A percentile compares a stretch with the other conserved stretches of the same genome.
These are phyloP conservation scores for Epichloe aotearoae DNA, from an alignment of 2,329 filamentous ascomycete genomes.

Conservation along the genomic window DNA sequence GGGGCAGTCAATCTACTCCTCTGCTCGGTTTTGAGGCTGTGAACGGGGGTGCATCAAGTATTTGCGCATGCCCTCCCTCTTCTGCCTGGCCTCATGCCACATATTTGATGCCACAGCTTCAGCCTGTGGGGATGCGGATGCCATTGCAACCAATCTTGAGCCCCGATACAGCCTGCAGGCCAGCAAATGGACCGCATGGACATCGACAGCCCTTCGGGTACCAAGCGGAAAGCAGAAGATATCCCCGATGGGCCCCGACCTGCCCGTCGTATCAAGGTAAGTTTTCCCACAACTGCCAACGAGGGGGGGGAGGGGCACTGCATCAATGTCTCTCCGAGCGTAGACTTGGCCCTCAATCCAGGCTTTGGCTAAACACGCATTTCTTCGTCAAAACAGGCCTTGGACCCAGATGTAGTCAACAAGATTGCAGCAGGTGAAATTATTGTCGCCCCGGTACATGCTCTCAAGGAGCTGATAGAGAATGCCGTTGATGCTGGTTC, in stretches of 20 bases:
- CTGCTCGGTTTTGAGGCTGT: no score
- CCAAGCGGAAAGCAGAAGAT: slow-evolving; percentile 36
- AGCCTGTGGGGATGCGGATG: neutral
- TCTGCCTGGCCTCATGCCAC: neutral
- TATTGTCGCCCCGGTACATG: slow-evolving; percentile 92
- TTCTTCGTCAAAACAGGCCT: slow-evolving; percentile 38
- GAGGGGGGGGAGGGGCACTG: no score
- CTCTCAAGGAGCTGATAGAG: slow-evolving; percentile 90
- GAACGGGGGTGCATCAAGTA: neutral
- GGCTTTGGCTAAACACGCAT: neutral
- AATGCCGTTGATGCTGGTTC: slow-evolving; percentile 97
- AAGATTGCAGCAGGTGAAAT: slow-evolving; percentile 98
- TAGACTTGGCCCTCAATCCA: neutral
- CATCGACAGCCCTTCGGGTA: slow-evolving; percentile 25
- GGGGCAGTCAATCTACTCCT: no score
- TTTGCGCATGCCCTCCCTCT: neutral
- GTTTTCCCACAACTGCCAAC: neutral
- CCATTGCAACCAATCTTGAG: neutral
- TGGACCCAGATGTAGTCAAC: slow-evolving; percentile 89
- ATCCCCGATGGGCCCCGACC: slow-evolving; percentile 23
- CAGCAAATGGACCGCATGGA: slow-evolving; percentile 27
- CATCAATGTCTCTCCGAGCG: neutral
- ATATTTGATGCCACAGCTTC: neutral
- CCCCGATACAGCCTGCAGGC: no score
- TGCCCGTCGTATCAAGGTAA: slow-evolving; percentile 36